Evolutionary conservation across 768 basidiomycete genomes (phyloP), one percentile per base, ranked within the genome.

Genomic region (Fomitopsis pulvina): DNA sequence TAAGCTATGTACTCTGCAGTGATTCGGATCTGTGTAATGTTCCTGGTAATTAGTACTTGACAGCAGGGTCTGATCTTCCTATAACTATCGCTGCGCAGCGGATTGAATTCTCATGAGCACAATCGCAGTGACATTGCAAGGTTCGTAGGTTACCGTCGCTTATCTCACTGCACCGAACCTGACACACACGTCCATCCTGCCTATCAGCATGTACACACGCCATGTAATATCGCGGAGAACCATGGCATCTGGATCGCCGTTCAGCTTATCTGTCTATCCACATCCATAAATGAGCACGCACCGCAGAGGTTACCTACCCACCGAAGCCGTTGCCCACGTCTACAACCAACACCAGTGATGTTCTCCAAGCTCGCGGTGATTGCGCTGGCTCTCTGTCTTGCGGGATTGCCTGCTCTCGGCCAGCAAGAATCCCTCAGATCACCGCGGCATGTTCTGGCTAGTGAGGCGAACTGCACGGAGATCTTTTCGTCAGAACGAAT

Each of bases 391-490:
- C 27, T 49, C 11, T 20, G n/a, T 25, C 38, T 41, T 12, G 25
- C 40, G 11, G 20, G 34, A n/a, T 18, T 24, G 25, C 24, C n/a
- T 14, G 25, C 14, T 9, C 7, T 24, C 2, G 45, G 39, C 3
- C 48, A 49, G 18, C 34, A 49, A 21, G 39, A 49, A n/a, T 24
- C 22, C 27, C 48, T 29, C 24, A 40, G 4, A 22, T 30, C 28
- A 7, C 22, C 16, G 8, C 29, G 11, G 26, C 40, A 4, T 8
- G 34, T 20, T 2, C 20, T 3, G 14, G 38, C 7, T 7, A 25
- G 42, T 22, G 38, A 22, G 4, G 48, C 39, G 28, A 49, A 49
- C 41, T 41, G 41, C 28, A 49, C 48, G 4, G 14, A 49, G 27
- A n/a, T 49, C 21, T 49, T 49, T 27, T 8, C 48, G 14, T 18